A percentile compares a stretch with the other conserved stretches of the same genome.
These are phyloP conservation scores for Monilinia aucupariae DNA, from an alignment of 2,329 filamentous ascomycete genomes.

Conservation along the genomic window DNA sequence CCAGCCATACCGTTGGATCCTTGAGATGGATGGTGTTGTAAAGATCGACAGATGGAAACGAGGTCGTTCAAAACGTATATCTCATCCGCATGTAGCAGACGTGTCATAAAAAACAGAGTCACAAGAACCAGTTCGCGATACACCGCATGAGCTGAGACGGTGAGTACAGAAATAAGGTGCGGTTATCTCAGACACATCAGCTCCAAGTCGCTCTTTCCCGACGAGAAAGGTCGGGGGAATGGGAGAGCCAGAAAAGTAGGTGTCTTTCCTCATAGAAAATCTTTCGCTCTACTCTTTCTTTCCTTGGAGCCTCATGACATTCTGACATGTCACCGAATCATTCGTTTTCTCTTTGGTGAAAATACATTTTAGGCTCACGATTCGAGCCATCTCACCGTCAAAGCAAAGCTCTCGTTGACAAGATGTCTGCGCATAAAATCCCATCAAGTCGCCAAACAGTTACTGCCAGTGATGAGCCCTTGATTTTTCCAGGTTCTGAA, in stretches of 20 bases:
- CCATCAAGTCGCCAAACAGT: neutral
- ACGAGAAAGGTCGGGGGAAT: no score
- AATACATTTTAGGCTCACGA: neutral
- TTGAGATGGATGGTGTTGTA: neutral
- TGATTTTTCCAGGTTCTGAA: neutral
- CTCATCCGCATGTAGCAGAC: neutral
- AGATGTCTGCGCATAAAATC: neutral
- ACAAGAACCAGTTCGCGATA: neutral
- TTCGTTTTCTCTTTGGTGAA: neutral
- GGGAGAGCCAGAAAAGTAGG: neutral
- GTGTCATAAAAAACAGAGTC: neutral
- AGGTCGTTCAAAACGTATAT: neutral
- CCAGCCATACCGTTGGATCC: neutral
- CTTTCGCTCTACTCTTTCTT: neutral
- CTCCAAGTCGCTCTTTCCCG: neutral
- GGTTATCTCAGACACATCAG: neutral
- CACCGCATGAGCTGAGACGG: neutral
- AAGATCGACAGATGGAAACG: neutral
- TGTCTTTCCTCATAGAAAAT: neutral
- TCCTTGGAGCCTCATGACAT: no score
- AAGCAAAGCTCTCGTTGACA: neutral
- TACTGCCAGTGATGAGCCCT: conserved; percentile 1
- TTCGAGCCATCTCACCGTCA: no score
- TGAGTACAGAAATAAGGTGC: neutral
- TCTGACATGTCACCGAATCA: no score